phyloP scores from a whole-genome alignment of 208 protist genomes.

The Leishmania arabica region DNA sequence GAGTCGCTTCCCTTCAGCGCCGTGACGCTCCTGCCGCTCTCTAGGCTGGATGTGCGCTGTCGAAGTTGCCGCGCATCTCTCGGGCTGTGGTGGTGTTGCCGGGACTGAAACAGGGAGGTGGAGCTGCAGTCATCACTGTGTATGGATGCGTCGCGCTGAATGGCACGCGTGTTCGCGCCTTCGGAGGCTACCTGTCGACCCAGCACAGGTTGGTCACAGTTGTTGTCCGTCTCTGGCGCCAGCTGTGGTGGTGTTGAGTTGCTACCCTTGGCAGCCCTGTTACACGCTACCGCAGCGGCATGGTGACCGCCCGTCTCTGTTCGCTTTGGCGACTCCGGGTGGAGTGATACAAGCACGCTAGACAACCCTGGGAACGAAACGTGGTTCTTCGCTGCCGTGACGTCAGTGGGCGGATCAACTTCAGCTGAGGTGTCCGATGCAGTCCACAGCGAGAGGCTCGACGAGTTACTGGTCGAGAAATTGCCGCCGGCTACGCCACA shows the following conservation, averaged over 20 bases:
- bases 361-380: not conserved
- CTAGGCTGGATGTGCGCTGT: not conserved
- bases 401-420: not conserved
- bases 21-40: not conserved
- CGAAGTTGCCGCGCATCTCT: not conserved
- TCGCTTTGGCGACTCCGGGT: not conserved
- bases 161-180: not conserved
- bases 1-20: not conserved
- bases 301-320: not conserved
- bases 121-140: not conserved
- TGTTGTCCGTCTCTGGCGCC: not conserved
- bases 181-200: not conserved
- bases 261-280: too few species aligned
- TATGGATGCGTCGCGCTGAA: not conserved
- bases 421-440: conserved; percentile 1
- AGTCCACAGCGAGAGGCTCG: conserved; percentile 4
- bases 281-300: not conserved
- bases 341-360: not conserved
- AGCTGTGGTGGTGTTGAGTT: not conserved
- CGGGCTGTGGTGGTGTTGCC: too few species aligned
- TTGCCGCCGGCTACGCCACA: not conserved
- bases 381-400: not conserved
- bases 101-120: not conserved
- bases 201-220: not conserved
- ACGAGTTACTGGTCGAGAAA: not conserved